phyloP scores from a whole-genome alignment of 2,329 filamentous ascomycete genomes.

The Colletotrichum sp. region DNA sequence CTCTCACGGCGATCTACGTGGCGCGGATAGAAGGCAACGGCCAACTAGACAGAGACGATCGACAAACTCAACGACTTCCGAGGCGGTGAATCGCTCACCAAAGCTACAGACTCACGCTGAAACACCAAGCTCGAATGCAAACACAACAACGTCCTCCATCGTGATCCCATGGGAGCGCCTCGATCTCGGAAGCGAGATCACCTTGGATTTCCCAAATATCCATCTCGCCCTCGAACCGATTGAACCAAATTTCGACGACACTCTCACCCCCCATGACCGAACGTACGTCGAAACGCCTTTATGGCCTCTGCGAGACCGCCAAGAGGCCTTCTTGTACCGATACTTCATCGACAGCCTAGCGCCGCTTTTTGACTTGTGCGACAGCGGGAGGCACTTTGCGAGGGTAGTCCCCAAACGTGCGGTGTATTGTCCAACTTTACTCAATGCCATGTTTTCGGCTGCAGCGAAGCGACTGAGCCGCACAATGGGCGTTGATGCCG shows the following conservation, averaged over 20 bases:
- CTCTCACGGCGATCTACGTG: not conserved
- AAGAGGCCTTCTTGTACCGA: constrained; percentile 32
- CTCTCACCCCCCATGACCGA: not conserved
- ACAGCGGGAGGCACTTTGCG: constrained; percentile 31
- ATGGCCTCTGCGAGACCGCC: constrained; percentile 22
- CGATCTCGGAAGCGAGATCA: not conserved
- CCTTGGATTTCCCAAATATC: not conserved
- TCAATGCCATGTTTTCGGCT: constrained; percentile 31
- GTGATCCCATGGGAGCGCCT: not conserved
- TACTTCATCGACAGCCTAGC: constrained; percentile 29
- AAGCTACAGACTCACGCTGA: not conserved
- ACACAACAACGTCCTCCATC: not conserved
- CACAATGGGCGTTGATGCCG: constrained; percentile 23
- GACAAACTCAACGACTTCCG: not conserved
- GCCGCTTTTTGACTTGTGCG: constrained; percentile 31
- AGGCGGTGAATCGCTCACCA: not conserved
- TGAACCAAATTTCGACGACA: not conserved
- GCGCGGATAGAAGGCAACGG: not conserved
- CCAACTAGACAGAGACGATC: not conserved
- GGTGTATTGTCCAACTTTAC: constrained; percentile 28
- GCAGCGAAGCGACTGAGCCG: constrained; percentile 30
- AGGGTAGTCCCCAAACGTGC: constrained; percentile 31
- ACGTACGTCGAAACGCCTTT: constrained; percentile 14
- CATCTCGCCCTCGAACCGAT: not conserved
- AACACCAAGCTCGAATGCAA: not conserved